These are phyloP conservation scores for Lasiodiplodia sp. DNA, from an alignment of 2,329 filamentous ascomycete species.

Conservation along the genomic window DNA sequence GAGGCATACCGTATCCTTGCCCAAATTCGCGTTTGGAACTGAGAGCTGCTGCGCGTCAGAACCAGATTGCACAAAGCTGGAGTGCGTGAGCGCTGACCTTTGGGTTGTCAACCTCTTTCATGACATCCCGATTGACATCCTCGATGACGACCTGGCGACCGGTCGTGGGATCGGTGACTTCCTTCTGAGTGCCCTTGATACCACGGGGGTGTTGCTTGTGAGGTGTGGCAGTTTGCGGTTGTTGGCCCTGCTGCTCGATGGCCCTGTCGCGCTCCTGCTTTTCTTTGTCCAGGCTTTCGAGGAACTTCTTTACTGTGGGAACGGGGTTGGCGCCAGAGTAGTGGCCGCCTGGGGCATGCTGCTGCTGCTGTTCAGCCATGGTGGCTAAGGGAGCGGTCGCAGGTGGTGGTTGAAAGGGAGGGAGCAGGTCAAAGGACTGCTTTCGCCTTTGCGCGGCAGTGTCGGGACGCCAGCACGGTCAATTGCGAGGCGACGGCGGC, in stretches of 20 bases:
- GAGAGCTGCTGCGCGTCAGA: conserved; percentile 65
- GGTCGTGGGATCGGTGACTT: conserved; percentile 86
- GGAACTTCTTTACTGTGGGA: conserved; percentile 85
- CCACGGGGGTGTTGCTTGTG: conserved; percentile 57
- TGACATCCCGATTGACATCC: conserved; percentile 75
- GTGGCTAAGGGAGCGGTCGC: background rate
- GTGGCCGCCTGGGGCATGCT: conserved; percentile 65
- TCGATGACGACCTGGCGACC: conserved; percentile 86
- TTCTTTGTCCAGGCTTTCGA: conserved; percentile 78
- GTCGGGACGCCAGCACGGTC: background rate
- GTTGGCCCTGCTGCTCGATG: conserved; percentile 66
- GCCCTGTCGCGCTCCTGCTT: conserved; percentile 77
- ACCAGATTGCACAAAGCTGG: background rate
- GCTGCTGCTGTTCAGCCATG: conserved; percentile 50
- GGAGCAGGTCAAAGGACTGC: conserved; percentile 7
- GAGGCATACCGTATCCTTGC: conserved; percentile 68
- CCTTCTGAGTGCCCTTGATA: conserved; percentile 59
- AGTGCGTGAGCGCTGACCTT: conserved; percentile 56
- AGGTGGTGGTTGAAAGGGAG: conserved; percentile 5
- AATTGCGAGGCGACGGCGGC: background rate
- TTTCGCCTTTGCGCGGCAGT: conserved; percentile 8
- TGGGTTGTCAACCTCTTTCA: conserved; percentile 75
- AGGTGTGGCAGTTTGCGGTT: conserved; percentile 35
- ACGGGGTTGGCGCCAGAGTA: conserved; percentile 86
- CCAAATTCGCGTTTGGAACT: conserved; percentile 88